A percentile compares a stretch with the other conserved stretches of the same genome.
phyloP scores from a whole-genome alignment of 116 monocot genomes.

The Papilionanthe hybrid region DNA sequence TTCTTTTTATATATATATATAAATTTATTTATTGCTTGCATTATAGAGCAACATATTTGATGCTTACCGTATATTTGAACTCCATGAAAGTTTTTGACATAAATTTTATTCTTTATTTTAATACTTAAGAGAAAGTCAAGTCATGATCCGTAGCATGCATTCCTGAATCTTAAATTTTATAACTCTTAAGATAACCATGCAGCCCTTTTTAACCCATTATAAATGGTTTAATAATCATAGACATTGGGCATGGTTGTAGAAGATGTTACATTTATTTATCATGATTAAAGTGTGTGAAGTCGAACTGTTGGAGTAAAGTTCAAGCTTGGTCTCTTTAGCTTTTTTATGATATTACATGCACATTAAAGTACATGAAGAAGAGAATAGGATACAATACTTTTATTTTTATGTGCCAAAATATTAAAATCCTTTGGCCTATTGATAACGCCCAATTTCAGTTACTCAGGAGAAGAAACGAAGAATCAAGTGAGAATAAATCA shows the following conservation, averaged over 20 bases:
- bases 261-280: background rate
- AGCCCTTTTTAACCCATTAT: background rate
- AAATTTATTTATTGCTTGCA: background rate
- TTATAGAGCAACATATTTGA: background rate
- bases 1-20: background rate
- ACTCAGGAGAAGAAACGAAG: too few relatives aligned
- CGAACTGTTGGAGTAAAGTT: too few relatives aligned
- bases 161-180: background rate
- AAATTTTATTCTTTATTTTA: background rate
- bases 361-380: too few relatives aligned
- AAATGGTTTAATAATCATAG: background rate
- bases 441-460: too few relatives aligned
- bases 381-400: too few relatives aligned
- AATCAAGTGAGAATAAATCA: too few relatives aligned
- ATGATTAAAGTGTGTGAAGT: too few relatives aligned
- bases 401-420: too few relatives aligned
- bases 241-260: background rate
- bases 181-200: background rate
- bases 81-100: background rate
- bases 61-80: background rate
- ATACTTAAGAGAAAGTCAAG: background rate
- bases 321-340: too few relatives aligned
- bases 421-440: too few relatives aligned
- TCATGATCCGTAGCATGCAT: background rate
- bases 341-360: too few relatives aligned